phyloP scores from a whole-genome alignment of 331 rosid species.

The Cucumis variabilis region DNA sequence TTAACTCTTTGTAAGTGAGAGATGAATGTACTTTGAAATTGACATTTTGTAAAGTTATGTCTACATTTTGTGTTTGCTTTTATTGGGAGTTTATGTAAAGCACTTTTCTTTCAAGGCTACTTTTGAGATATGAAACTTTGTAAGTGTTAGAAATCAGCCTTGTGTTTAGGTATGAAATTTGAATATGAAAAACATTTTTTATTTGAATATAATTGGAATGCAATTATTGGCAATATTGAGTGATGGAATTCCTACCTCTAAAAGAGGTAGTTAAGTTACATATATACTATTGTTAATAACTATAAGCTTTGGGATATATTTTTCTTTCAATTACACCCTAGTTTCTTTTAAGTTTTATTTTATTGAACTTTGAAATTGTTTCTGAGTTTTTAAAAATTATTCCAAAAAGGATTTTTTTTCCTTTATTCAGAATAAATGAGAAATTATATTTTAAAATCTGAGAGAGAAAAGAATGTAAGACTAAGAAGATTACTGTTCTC shows the following conservation, averaged over 20 bases:
- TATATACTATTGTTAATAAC: no score
- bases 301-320: no score
- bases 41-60: neutral
- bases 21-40: neutral
- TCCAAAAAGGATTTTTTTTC: no score
- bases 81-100: neutral
- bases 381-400: no score
- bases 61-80: neutral
- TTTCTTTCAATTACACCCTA: no score
- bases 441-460: no score
- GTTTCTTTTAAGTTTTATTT: no score
- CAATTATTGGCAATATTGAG: neutral
- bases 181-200: no score
- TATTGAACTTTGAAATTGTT: no score
- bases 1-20: neutral
- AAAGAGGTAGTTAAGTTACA: neutral
- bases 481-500: no score
- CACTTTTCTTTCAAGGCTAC: neutral
- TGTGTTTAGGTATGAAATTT: neutral
- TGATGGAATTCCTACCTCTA: neutral
- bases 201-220: neutral
- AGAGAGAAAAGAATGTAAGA: no score
- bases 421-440: no score
- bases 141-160: neutral
- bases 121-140: neutral